Percentiles rank a stretch among this genome's conserved stretches.
These are phyloP conservation scores for Gastroboletus turbinatus DNA, from an alignment of 1,284 basidiomycete species.

Conservation along the genomic window DNA sequence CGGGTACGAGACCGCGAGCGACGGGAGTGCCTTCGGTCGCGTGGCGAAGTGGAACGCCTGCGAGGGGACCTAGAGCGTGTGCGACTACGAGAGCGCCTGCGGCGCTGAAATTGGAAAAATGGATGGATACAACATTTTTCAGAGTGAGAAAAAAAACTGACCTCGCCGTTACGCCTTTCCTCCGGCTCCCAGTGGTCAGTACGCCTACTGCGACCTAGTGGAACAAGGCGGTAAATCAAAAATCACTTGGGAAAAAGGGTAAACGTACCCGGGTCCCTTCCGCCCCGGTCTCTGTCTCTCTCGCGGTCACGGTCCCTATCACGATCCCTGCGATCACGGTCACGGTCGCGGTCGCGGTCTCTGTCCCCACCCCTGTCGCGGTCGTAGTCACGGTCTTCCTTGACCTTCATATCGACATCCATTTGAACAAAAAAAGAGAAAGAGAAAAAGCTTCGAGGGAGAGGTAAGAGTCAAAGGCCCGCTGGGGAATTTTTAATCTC, in stretches of 20 bases:
- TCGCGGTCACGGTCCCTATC: constrained; percentile 54
- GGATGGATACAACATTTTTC: neutral
- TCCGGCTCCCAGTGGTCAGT: constrained; percentile 82
- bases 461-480: constrained; percentile 16
- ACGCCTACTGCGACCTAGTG: constrained; percentile 42
- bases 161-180: constrained; percentile 61
- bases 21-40: constrained; percentile 51
- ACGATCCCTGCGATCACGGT: constrained; percentile 42
- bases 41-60: constrained; percentile 59
- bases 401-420: constrained; percentile 78
- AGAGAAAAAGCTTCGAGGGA: constrained; percentile 1
- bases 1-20: constrained; percentile 50
- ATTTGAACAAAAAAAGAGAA: constrained; percentile 37
- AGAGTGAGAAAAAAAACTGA: constrained; percentile 34
- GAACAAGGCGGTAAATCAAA: neutral
- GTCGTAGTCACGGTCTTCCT: constrained; percentile 66
- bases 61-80: constrained; percentile 63
- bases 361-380: constrained; percentile 46
- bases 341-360: constrained; percentile 45
- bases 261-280: constrained; percentile 56
- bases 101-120: constrained; percentile 42
- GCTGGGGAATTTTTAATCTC: constrained; percentile 12
- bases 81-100: constrained; percentile 54
- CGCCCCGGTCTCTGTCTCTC: constrained; percentile 46
- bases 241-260: neutral